phyloP scores from a whole-genome alignment of 176 grass and related monocot genomes.

The Bolboschoenus planiculmis region DNA sequence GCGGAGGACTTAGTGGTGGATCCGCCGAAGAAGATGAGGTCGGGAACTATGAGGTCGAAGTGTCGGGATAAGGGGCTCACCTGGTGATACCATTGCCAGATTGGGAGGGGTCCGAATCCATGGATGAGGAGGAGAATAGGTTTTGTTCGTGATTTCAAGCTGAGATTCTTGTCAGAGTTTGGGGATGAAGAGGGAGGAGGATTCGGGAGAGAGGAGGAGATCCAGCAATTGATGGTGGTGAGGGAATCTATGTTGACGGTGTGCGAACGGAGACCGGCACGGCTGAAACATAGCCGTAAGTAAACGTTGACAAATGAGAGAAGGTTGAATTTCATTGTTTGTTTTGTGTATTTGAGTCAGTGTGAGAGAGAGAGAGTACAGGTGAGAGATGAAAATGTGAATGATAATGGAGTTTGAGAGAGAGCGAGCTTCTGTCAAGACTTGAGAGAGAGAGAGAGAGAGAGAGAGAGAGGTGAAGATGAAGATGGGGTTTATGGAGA shows the following conservation, averaged over 20 bases:
- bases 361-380: background rate
- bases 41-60: conserved; percentile 76
- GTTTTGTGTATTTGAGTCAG: background rate
- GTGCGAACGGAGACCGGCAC: conserved; percentile 42
- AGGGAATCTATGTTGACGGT: conserved; percentile 41
- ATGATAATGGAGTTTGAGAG: background rate
- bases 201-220: conserved; percentile 28
- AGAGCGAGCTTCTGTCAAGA: too few species aligned
- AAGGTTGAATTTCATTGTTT: background rate
- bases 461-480: background rate
- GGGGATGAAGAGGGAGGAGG: background rate
- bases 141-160: background rate
- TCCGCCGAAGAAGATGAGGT: conserved; percentile 88
- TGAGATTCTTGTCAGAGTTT: conserved; percentile 3
- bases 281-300: conserved; percentile 43
- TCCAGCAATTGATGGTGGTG: conserved; percentile 52
- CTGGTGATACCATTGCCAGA: conserved; percentile 74
- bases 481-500: background rate
- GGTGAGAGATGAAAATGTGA: background rate
- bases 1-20: conserved; percentile 32
- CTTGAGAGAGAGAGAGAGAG: background rate
- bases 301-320: conserved; percentile 34
- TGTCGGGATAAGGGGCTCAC: conserved; percentile 40
- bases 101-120: conserved; percentile 56
- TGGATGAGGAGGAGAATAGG: conserved; percentile 77